phyloP scores from a whole-genome alignment of 2,329 filamentous ascomycete genomes.

The Zymoseptoria brevis region DNA sequence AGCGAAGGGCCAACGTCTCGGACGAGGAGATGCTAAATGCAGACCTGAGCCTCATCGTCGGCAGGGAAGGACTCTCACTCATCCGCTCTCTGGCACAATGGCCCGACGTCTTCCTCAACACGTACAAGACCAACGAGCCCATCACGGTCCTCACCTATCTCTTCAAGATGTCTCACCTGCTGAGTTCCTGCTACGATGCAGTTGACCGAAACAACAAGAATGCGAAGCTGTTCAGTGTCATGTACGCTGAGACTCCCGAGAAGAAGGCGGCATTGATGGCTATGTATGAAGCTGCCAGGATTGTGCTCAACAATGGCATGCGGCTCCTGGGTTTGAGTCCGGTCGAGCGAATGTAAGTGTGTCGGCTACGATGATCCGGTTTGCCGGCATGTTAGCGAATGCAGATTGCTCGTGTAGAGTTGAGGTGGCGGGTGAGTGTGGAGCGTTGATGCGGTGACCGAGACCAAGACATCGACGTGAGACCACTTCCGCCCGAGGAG shows the following conservation, averaged over 20 bases:
- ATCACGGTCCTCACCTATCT: conserved; percentile 62
- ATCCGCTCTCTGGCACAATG: conserved; percentile 72
- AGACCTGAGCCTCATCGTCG: conserved; percentile 60
- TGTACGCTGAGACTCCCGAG: conserved; percentile 63
- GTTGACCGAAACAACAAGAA: conserved; percentile 27
- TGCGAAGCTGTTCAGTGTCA: conserved; percentile 54
- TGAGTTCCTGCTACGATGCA: conserved; percentile 75
- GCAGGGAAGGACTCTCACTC: conserved; percentile 64
- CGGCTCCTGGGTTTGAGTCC: conserved; percentile 67
- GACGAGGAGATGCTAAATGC: conserved; percentile 52
- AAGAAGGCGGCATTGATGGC: conserved; percentile 66
- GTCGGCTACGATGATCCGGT: neutral
- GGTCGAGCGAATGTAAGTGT: conserved; percentile 51
- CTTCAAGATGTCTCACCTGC: conserved; percentile 76
- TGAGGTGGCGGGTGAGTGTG: neutral
- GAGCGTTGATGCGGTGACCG: neutral
- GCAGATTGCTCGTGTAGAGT: neutral
- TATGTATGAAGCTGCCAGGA: conserved; percentile 66
- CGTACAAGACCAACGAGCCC: conserved; percentile 73
- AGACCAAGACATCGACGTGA: neutral
- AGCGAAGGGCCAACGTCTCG: conserved; percentile 48
- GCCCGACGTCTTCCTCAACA: conserved; percentile 78
- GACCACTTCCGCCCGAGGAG: neutral
- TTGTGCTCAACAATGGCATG: conserved; percentile 78
- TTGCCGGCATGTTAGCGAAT: neutral